Conservation (phyloP, 108 stramenopile species). For the Nitzschia sp. region DNA sequence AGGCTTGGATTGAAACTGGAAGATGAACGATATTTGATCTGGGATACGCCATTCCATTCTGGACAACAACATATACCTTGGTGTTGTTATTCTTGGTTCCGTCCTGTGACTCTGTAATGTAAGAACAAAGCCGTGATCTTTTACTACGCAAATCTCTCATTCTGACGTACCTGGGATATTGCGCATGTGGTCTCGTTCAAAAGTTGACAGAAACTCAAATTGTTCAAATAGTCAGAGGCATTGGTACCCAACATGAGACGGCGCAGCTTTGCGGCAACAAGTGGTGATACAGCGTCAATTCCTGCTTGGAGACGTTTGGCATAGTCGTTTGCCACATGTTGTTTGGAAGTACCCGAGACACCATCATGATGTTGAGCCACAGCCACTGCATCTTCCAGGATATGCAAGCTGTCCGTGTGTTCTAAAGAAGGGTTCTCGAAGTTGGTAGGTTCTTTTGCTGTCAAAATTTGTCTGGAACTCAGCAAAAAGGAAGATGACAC, state of each 20-base stretch:
- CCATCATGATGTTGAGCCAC: slow-evolving; percentile 92
- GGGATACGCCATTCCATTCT: slow-evolving; percentile 75
- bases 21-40: slow-evolving; percentile 55
- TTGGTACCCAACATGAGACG: slow-evolving; percentile 16
- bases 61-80: slow-evolving; percentile 70
- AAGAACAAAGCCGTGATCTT: background rate
- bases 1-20: slow-evolving; percentile 49
- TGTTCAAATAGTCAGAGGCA: slow-evolving; percentile 17
- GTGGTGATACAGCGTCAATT: slow-evolving; percentile 52
- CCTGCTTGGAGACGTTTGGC: slow-evolving; percentile 69
- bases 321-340: slow-evolving; percentile 92
- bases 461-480: slow-evolving; percentile 75
- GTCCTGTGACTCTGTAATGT: slow-evolving; percentile 13
- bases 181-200: slow-evolving; percentile 87
- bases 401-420: background rate
- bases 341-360: slow-evolving; percentile 86
- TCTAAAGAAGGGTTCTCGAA: background rate
- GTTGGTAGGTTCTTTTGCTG: slow-evolving; percentile 28
- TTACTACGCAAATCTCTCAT: background rate
- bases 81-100: slow-evolving; percentile 9
- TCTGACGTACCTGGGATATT: slow-evolving; percentile 35
- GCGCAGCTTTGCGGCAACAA: slow-evolving; percentile 47
- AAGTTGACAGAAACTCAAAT: slow-evolving; percentile 66
- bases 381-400: slow-evolving; percentile 78
- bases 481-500: slow-evolving; percentile 71